These are phyloP conservation scores for Oryza longistaminata DNA, from an alignment of 176 grass and related monocot species.

Conservation along the genomic window DNA sequence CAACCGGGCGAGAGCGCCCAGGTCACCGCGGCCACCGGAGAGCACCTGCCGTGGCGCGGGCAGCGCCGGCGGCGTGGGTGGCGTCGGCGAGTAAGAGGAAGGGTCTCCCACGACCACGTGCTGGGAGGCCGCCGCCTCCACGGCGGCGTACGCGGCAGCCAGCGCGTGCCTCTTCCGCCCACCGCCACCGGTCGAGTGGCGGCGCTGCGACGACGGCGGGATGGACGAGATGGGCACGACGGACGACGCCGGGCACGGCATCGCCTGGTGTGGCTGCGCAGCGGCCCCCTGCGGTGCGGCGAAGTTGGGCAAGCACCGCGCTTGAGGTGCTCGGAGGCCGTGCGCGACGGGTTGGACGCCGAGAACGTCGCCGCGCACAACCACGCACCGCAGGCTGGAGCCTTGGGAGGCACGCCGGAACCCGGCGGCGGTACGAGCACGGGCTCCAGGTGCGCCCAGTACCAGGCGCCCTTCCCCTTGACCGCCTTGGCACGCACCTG, in stretches of 20 bases:
- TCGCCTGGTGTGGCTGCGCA: not conserved
- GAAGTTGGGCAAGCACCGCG: conserved; percentile 76
- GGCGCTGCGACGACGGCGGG: conserved; percentile 37
- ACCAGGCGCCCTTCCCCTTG: conserved; percentile 82
- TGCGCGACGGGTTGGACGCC: conserved; percentile 70
- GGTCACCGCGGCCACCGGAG: conserved; percentile 62
- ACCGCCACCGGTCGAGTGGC: conserved; percentile 26
- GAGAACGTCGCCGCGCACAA: conserved; percentile 65
- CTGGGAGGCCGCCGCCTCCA: not conserved
- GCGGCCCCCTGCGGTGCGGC: not conserved
- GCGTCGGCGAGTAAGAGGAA: conserved; percentile 38
- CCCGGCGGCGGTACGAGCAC: conserved; percentile 49
- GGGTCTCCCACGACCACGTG: conserved; percentile 6
- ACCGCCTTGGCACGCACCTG: conserved; percentile 71
- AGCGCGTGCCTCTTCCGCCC: conserved; percentile 38
- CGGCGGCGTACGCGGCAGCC: conserved; percentile 16
- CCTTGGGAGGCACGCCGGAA: conserved; percentile 52
- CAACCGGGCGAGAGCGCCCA: conserved; percentile 55
- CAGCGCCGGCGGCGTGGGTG: conserved; percentile 33
- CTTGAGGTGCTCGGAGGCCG: conserved; percentile 84
- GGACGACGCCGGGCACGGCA: conserved; percentile 19
- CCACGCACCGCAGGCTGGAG: conserved; percentile 49
- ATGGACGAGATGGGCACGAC: conserved; percentile 41
- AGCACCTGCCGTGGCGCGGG: conserved; percentile 48
- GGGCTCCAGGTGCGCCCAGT: conserved; percentile 82